These are phyloP conservation scores for Cercospora sp. DNA, from an alignment of 2,329 filamentous ascomycete genomes.

Conservation along the genomic window DNA sequence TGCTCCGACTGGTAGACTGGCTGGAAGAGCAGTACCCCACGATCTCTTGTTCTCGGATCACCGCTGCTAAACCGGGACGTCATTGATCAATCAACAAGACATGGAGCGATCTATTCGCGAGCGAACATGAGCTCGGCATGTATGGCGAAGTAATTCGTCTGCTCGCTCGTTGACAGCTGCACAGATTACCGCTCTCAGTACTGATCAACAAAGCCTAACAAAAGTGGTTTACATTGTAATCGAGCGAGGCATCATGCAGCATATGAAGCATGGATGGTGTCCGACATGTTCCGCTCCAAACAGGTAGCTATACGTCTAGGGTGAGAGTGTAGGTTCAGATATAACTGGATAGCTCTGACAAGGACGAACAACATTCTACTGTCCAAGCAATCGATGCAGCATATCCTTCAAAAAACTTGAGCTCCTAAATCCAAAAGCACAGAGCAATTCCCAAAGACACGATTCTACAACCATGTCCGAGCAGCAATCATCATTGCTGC, in stretches of 20 bases:
- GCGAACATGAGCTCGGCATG: background rate
- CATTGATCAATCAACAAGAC: background rate
- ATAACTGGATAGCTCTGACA: background rate
- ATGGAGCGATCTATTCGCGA: background rate
- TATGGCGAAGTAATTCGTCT: background rate
- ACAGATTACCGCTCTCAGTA: background rate
- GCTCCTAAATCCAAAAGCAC: background rate
- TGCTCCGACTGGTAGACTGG: background rate
- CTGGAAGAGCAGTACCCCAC: background rate
- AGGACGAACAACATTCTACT: background rate
- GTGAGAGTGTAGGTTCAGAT: background rate
- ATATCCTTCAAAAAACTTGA: background rate
- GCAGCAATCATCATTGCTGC: slow-evolving; percentile 11
- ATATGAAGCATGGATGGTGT: background rate
- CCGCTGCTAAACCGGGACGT: background rate
- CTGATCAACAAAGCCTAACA: background rate
- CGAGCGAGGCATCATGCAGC: slow-evolving; percentile 1
- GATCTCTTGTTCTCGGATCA: background rate
- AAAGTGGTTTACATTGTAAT: background rate
- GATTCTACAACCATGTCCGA: background rate
- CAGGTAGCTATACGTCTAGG: background rate
- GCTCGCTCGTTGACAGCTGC: background rate
- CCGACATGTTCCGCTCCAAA: slow-evolving; percentile 5
- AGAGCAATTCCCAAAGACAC: background rate
- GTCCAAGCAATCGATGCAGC: background rate